A percentile compares a stretch with the other conserved stretches of the same genome.
These are phyloP conservation scores for Ambrosia trifida DNA, from an alignment of 129 eudicot species.

Conservation along the genomic window DNA sequence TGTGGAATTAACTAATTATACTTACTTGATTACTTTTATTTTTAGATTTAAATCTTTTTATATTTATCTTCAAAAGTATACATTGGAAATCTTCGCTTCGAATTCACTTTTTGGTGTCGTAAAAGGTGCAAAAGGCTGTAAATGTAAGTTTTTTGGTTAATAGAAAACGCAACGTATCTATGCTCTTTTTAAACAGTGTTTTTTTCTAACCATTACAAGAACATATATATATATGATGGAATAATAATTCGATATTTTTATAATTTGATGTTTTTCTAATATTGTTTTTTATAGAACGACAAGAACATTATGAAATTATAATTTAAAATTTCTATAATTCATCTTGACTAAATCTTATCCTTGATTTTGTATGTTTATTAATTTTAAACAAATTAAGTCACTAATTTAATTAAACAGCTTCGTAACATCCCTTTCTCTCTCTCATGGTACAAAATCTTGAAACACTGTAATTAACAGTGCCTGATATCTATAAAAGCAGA, in stretches of 20 bases:
- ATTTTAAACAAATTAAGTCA: constrained; percentile 20
- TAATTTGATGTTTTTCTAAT: too few species aligned
- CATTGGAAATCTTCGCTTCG: constrained; percentile 21
- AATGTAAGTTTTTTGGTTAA: constrained; percentile 4
- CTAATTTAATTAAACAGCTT: constrained; percentile 15
- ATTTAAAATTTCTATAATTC: not conserved
- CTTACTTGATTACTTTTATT: not conserved
- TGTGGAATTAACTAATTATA: not conserved
- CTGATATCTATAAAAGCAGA: constrained; percentile 32
- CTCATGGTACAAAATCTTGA: constrained; percentile 36
- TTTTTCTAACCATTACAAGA: not conserved
- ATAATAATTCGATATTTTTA: too few species aligned
- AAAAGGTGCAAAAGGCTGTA: not conserved
- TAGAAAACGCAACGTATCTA: constrained; percentile 19
- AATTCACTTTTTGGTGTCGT: constrained; percentile 10
- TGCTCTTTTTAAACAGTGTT: not conserved
- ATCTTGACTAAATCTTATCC: not conserved
- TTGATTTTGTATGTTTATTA: too few species aligned
- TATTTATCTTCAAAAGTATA: constrained; percentile 10
- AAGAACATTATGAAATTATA: not conserved
- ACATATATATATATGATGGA: too few species aligned
- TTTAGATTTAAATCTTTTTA: not conserved
- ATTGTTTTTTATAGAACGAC: too few species aligned
- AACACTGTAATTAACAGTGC: constrained; percentile 39
- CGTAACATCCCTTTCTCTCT: not conserved